Conservation (phyloP, 768 basidiomycete genomes). For the Mycena capillaripes region DNA sequence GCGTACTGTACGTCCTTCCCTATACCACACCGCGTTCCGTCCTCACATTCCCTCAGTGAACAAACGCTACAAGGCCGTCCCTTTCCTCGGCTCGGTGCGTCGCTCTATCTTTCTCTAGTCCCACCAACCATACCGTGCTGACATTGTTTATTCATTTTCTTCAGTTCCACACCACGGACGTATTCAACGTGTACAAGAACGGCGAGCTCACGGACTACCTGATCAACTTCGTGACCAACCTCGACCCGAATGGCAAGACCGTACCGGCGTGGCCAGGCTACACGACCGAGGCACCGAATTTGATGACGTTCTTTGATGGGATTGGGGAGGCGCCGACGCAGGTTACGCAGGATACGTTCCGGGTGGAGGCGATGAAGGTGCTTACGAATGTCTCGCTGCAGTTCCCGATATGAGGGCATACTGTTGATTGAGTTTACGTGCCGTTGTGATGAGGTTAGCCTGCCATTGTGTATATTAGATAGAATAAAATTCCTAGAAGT, state of each 20-base stretch:
- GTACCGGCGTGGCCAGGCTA: constrained; percentile 61
- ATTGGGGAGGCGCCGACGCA: not conserved
- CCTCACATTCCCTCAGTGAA: constrained; percentile 47
- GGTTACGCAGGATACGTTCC: constrained; percentile 59
- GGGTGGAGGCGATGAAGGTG: constrained; percentile 53
- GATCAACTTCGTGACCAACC: constrained; percentile 36
- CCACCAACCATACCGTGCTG: not conserved
- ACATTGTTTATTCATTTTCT: no score
- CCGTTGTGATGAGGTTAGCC: no score
- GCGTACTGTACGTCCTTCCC: constrained; percentile 43
- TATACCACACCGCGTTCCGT: no score
- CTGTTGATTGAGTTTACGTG: no score
- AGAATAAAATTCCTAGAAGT: no score
- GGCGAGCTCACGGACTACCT: constrained; percentile 61
- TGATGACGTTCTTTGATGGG: constrained; percentile 55
- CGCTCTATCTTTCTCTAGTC: no score
- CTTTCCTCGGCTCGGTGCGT: constrained; percentile 60
- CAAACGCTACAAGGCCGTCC: constrained; percentile 57
- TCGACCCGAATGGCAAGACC: constrained; percentile 58
- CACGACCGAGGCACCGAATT: constrained; percentile 44
- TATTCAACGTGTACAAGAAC: constrained; percentile 55
- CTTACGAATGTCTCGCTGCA: constrained; percentile 49
- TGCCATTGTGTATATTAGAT: no score
- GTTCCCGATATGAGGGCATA: constrained; percentile 43
- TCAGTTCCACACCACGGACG: constrained; percentile 57